Evolutionary conservation across 2,329 filamentous ascomycete genomes (phyloP), one percentile per base, ranked within the genome.

Genomic region (Aspergillus sp.): DNA sequence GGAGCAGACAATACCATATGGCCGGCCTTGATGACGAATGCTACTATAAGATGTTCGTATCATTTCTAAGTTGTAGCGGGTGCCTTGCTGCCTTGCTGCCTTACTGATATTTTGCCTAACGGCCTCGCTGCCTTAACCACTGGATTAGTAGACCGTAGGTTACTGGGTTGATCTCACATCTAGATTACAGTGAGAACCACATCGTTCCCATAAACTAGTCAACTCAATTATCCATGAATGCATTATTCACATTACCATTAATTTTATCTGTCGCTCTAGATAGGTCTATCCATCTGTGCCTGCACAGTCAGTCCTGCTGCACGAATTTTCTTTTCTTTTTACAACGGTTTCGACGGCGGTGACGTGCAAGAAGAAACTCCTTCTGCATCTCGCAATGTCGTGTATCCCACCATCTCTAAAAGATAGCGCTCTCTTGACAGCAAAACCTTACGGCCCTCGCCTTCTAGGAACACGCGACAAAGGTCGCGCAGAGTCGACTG

Each of bases 371-470:
- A 42, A 42, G 36, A 16, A 42, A 16, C 11, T 3, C 14, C 36
- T n/a, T 7, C 16, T 5, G 16, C 36, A 9, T 42, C 36, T 3
- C 36, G 7, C 1, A n/a, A 42, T 6, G 36, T 14, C 4, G 36
- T 24, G 4, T 47, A 59, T n/a, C 62, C 63, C 4, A 64, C 36
- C 58, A 65, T 39, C 36, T 65, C 63, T 6, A 65, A 22, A 9
- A 65, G 22, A 55, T 62, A 67, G 11, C 61, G 55, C 32, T 65
- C 61, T 9, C 63, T 56, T 24, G 57, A 54, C 4, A 58, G 31
- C 31, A 67, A 55, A 14, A 65, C 59, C 26, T 49, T 32, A 5
- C 45, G 53, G 3, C 61, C 64, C 4, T 51, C 52, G 1, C 20
- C 49, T 7, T 54, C 29, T 4, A 67, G 52, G 45, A 65, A 65